A percentile compares a stretch with the other conserved stretches of the same genome.
phyloP scores from a whole-genome alignment of 164 flowering plant genomes.

The Warburgia ugandensis region DNA sequence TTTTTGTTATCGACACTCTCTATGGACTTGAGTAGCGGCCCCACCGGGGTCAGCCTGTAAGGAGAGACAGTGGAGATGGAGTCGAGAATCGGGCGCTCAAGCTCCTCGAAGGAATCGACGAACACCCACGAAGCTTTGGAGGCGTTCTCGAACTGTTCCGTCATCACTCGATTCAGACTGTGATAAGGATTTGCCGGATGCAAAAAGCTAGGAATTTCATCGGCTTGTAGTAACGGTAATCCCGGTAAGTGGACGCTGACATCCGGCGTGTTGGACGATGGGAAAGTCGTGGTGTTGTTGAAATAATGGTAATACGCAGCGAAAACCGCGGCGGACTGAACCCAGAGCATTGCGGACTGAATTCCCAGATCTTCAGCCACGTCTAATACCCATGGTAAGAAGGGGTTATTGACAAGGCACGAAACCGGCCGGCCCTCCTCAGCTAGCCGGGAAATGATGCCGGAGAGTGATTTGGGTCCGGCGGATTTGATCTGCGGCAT shows the following conservation, averaged over 20 bases:
- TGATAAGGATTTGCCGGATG: conserved; percentile 35
- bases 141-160: conserved; percentile 48
- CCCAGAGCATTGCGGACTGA: conserved; percentile 65
- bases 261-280: conserved; percentile 17
- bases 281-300: conserved; percentile 39
- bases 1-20: not conserved
- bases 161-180: conserved; percentile 24
- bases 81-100: conserved; percentile 42
- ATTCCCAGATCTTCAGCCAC: conserved; percentile 42
- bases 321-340: conserved; percentile 66
- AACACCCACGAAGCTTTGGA: conserved; percentile 44
- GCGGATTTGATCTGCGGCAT: conserved; percentile 33
- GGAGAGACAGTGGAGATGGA: conserved; percentile 28
- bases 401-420: conserved; percentile 64
- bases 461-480: conserved; percentile 29
- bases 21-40: conserved; percentile 47
- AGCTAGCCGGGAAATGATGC: conserved; percentile 26
- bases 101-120: conserved; percentile 61
- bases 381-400: conserved; percentile 74
- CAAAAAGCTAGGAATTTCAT: conserved; percentile 67
- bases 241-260: conserved; percentile 46
- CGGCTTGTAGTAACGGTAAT: conserved; percentile 41
- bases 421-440: conserved; percentile 44
- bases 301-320: conserved; percentile 46
- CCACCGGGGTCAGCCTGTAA: conserved; percentile 33